These are phyloP conservation scores for Erythrobasidium hasegawianum DNA, from an alignment of 1,284 basidiomycete species.

Conservation along the genomic window DNA sequence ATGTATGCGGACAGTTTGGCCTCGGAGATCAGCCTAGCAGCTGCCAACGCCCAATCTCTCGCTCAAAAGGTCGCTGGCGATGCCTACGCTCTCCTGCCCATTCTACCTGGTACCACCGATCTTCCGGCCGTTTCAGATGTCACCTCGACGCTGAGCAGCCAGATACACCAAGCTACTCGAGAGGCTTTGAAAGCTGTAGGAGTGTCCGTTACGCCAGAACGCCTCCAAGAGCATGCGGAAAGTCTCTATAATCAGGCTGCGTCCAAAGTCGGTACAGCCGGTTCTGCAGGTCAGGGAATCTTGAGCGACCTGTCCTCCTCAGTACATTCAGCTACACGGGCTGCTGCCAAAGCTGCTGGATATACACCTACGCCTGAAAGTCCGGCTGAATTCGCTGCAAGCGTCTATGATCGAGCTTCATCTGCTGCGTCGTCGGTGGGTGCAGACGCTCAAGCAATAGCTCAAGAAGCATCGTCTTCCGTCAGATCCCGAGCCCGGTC, in stretches of 20 bases:
- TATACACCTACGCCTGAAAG: constrained; percentile 25
- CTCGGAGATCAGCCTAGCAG: constrained; percentile 21
- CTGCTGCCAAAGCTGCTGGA: constrained; percentile 16
- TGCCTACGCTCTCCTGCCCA: constrained; percentile 27
- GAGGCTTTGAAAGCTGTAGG: constrained; percentile 21
- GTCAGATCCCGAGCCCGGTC: constrained; percentile 5
- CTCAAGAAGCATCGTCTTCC: constrained; percentile 16
- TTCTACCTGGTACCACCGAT: constrained; percentile 10
- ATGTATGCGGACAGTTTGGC: constrained; percentile 14
- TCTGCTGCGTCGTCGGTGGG: constrained; percentile 14
- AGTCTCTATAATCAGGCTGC: constrained; percentile 13
- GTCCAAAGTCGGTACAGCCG: too few species aligned
- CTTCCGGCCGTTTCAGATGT: constrained; percentile 29
- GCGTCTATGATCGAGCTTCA: constrained; percentile 9
- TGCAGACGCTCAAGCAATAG: not conserved
- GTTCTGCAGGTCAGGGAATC: not conserved
- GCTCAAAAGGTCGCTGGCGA: constrained; percentile 14
- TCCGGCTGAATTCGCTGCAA: constrained; percentile 13
- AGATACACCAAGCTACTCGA: constrained; percentile 33
- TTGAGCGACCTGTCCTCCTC: constrained; percentile 5
- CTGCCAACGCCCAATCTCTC: constrained; percentile 23
- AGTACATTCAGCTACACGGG: constrained; percentile 19
- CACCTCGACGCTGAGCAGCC: constrained; percentile 14
- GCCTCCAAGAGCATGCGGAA: constrained; percentile 18
- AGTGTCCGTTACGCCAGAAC: constrained; percentile 21